Evolutionary conservation across 164 flowering plant species (phyloP).

Genomic region (Annona cherimola): DNA sequence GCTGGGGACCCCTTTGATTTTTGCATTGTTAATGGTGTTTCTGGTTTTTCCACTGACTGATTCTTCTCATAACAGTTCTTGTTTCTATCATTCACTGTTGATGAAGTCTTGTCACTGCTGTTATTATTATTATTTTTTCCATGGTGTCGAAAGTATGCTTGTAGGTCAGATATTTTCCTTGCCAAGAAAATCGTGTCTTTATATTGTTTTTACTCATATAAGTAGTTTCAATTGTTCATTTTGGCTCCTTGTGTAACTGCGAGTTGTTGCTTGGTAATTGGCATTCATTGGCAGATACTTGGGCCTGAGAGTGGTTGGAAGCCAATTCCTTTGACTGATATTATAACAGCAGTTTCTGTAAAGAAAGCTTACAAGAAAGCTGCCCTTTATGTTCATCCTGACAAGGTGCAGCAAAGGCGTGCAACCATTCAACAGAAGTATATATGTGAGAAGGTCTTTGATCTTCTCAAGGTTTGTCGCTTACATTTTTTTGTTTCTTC

Average conservation of each 20-base stretch:
- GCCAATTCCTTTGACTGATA: slow-evolving; percentile 72
- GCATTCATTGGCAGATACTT: slow-evolving; percentile 54
- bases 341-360: slow-evolving; percentile 66
- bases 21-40: too few species aligned
- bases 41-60: too few species aligned
- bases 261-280: background rate
- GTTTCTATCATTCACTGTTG: too few species aligned
- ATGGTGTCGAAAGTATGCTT: background rate
- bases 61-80: too few species aligned
- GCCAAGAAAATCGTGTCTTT: background rate
- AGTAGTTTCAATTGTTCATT: background rate
- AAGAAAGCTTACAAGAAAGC: slow-evolving; percentile 91
- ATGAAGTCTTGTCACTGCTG: background rate
- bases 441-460: slow-evolving; percentile 90
- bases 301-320: slow-evolving; percentile 95
- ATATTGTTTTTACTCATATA: background rate
- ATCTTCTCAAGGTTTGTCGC: slow-evolving; percentile 76
- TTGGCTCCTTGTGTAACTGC: background rate
- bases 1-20: too few species aligned
- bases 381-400: slow-evolving; percentile 87
- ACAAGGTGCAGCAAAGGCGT: slow-evolving; percentile 90
- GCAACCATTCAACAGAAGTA: slow-evolving; percentile 87
- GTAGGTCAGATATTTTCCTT: too few species aligned
- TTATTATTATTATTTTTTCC: background rate
- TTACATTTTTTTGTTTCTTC: background rate